phyloP scores from a whole-genome alignment of 805 yeast species.

The Myxozyma neglecta region DNA sequence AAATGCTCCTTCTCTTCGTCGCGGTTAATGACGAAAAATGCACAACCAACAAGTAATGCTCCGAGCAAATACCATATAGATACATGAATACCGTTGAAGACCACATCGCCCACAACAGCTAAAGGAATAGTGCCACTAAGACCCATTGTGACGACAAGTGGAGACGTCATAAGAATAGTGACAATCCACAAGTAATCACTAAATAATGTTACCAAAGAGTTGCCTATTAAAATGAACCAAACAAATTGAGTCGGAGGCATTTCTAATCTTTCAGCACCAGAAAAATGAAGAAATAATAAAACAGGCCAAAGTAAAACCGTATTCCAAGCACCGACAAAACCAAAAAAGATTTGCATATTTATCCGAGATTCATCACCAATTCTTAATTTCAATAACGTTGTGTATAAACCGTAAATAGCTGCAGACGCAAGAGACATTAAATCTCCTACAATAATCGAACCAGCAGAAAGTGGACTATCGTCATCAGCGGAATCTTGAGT shows the following conservation, averaged over 20 bases:
- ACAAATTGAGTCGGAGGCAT: conserved; percentile 60
- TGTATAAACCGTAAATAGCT: conserved; percentile 84
- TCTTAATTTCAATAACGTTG: conserved; percentile 73
- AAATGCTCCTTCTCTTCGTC: conserved; percentile 64
- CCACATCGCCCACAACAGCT: conserved; percentile 87
- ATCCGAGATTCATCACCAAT: conserved; percentile 73
- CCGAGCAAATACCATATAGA: conserved; percentile 70
- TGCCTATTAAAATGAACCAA: conserved; percentile 55
- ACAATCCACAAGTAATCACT: conserved; percentile 96
- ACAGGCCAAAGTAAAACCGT: conserved; percentile 79
- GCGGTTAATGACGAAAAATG: conserved; percentile 80
- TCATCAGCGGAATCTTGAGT: conserved; percentile 54
- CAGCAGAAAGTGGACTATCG: conserved; percentile 26
- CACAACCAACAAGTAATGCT: conserved; percentile 73
- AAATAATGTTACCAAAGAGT: conserved; percentile 75
- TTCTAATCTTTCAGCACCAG: conserved; percentile 69
- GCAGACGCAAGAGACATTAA: conserved; percentile 81
- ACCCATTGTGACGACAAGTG: conserved; percentile 94
- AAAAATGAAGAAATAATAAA: conserved; percentile 59
- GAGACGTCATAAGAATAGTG: conserved; percentile 89
- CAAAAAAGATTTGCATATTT: conserved; percentile 86
- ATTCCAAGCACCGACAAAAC: conserved; percentile 89
- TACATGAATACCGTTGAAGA: conserved; percentile 64
- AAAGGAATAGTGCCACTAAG: conserved; percentile 89
- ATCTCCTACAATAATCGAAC: conserved; percentile 62